These are phyloP conservation scores for Penicillium antarcticum DNA, from an alignment of 495 filamentous ascomycete species.

Conservation along the genomic window DNA sequence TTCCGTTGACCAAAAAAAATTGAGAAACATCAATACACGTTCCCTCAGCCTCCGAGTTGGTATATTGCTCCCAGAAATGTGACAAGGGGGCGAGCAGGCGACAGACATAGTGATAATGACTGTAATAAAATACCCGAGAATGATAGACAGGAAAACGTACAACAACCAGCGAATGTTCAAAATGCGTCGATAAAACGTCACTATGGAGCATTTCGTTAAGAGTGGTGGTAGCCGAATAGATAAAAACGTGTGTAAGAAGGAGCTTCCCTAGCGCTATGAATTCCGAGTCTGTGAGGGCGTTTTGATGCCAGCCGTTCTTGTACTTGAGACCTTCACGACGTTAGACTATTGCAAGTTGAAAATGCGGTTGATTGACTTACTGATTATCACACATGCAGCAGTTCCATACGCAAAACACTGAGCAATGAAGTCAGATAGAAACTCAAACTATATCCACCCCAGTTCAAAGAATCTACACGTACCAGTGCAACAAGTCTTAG, in stretches of 20 bases:
- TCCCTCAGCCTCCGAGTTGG: background rate
- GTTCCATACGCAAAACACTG: slow-evolving; percentile 2
- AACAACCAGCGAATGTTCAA: slow-evolving; percentile 12
- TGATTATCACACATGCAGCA: slow-evolving; percentile 3
- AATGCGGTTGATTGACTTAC: background rate
- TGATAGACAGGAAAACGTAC: slow-evolving; percentile 2
- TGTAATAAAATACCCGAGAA: slow-evolving; percentile 5
- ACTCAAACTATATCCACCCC: background rate
- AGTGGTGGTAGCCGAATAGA: slow-evolving; percentile 9
- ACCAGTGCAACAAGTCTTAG: slow-evolving; percentile 10
- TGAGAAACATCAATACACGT: slow-evolving; percentile 3
- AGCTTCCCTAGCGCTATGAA: slow-evolving; percentile 8
- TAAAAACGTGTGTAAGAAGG: slow-evolving; percentile 12
- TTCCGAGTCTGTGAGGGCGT: slow-evolving; percentile 3
- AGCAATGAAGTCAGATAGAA: background rate
- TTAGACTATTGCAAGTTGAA: background rate
- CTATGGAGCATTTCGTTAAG: slow-evolving; percentile 14
- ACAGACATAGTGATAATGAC: slow-evolving; percentile 4
- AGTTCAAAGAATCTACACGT: background rate
- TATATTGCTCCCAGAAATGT: slow-evolving; percentile 12
- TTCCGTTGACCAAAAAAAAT: slow-evolving; percentile 13
- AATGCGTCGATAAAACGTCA: slow-evolving; percentile 17
- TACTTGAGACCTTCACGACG: background rate
- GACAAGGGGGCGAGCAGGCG: slow-evolving; percentile 10
- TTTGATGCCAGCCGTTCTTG: slow-evolving; percentile 1